A percentile compares a stretch with the other conserved stretches of the same genome.
Conservation (phyloP, 345 rosid species). For the Eucalyptus tenuipes region DNA sequence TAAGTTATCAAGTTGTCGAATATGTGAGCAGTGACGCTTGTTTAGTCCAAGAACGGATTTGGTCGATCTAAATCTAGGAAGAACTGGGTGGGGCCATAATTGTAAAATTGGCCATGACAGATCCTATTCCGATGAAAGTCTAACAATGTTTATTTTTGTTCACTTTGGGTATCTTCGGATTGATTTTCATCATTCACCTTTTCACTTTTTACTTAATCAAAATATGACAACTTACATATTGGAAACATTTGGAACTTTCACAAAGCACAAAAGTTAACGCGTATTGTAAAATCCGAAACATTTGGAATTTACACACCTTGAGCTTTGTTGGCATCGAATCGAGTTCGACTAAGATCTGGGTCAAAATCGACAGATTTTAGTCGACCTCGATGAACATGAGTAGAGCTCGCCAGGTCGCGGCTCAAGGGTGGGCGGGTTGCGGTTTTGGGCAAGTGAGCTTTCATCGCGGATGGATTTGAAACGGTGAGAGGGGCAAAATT, state of each 20-base stretch:
- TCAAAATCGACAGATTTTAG: not conserved
- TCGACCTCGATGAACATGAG: not conserved
- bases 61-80: too few relatives aligned
- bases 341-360: not conserved
- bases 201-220: not conserved
- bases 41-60: too few relatives aligned
- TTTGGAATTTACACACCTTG: not conserved
- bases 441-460: not conserved
- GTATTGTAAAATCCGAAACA: not conserved
- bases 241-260: not conserved
- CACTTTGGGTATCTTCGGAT: not conserved
- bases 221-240: not conserved
- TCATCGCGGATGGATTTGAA: not conserved
- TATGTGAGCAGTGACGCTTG: too few relatives aligned
- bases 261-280: not conserved
- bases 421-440: too few relatives aligned
- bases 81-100: rapidly evolving
- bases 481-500: not conserved
- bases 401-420: not conserved
- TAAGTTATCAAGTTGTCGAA: too few relatives aligned
- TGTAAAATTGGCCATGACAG: not conserved
- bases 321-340: not conserved
- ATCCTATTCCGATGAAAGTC: not conserved
- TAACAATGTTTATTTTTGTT: not conserved
- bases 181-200: not conserved